Base-by-base conservation (phyloP, 2,329 filamentous ascomycete species). In the Fusarium pseudocircinatum region DNA sequence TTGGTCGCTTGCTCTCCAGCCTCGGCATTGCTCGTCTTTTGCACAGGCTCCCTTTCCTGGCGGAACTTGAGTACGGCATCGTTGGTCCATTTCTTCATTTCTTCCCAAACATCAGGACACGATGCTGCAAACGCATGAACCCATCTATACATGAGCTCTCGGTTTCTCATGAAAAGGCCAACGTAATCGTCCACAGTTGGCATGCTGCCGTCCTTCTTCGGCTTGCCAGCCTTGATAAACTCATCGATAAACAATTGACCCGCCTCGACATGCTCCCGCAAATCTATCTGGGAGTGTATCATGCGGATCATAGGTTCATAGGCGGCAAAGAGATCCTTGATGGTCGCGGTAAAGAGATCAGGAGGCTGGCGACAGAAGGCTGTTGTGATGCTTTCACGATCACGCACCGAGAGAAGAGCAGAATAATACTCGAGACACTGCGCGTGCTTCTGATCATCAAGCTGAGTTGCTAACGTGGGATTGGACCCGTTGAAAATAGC, bases 271-370 rank as follows among this genome's bases (percentile, higher is more conserved):
- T 93, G 92, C 43, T 90, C 90, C 39, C 89, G 89, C 11, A 96
- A 85, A 76, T 95, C 92, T 30, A 95, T 87, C 5, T 88, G 88
- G 60, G 93, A 88, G 79, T 96, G 94, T 12, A 95, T 84, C 7
- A 86, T 84, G 28, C 93, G 87, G 63, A 96, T 94, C 67, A 95
- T 90, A 0, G 92, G 92, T 59, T 95, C 93, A 73, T 93, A 94
- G 4, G 91, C 91, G 1, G 87, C 84, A 11, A 95, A 88, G 0
- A 86, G 81, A 64, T 94, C 91, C 36, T 88, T 87, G 53, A 95
- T 83, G 2, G 89, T 86, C 14, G 89, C 87, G 0, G 93, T 95
- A n/a, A 95, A 85, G 15, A 92, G 85, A 75, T 96, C 94, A 0
- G 94, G 93, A 30, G 86, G 89, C 50, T 89, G 86, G 20, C 89